Evolutionary conservation across 2,329 filamentous ascomycete species (phyloP), one percentile per base, ranked within the genome.

Genomic region (Trichoderma guizhouense): DNA sequence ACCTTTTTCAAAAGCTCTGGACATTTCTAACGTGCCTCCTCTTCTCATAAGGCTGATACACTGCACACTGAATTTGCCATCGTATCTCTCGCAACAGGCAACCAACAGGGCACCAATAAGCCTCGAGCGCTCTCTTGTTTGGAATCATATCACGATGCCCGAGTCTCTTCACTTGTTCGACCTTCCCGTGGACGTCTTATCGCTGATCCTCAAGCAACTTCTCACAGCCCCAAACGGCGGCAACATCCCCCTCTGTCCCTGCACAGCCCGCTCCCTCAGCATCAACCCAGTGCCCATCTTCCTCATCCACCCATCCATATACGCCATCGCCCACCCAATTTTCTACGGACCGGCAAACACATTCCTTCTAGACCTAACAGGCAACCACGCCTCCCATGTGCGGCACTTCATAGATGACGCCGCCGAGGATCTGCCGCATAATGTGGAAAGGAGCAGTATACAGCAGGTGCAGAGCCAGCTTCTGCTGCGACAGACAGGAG

Each of bases 111-210:
- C 30, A 34, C 63, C 30, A 26, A 66, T 30, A 53, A 5, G 14
- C 24, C 18, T 18, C 7, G 24, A 11, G 15, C 7, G 24, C 15
- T 39, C 36, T 64, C 28, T 51, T 28, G 11, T 11, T 24, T 32
- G 18, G 39, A 34, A 65, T 12, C n/a, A 58, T 24, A 7, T 11
- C 53, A 39, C 32, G 14, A 72, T 72, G 71, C 28, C 71, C 24
- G 57, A 73, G 71, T 55, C 71, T n/a, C 70, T 79, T 47, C 77
- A 80, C 62, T 71, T 81, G 7, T 77, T 82, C 5, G 80, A 82
- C 43, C 76, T 81, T 3, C 79, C 80, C 3, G 74, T 80, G 71
- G 79, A 81, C 60, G 73, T 81, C 15, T 72, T 81, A 55, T 74
- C 75, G 51, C 74, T 80, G 60, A 79, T 82, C 51, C 74, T 81